These are phyloP conservation scores for Hypericum perforatum DNA, from an alignment of 345 rosid genomes.

Conservation along the genomic window DNA sequence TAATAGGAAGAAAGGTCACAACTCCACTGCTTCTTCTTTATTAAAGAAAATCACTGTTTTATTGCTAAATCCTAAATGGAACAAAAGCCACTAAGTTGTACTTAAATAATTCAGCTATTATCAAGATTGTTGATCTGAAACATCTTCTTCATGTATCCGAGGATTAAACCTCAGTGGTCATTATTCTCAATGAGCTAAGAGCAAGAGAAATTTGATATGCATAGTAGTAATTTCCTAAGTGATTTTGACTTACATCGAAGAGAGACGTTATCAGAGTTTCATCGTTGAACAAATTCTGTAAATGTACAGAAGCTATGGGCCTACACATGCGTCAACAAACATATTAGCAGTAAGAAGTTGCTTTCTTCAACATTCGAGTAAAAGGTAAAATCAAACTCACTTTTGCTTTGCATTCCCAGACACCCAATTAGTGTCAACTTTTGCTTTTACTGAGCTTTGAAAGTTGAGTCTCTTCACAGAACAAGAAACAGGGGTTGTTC, in stretches of 20 bases:
- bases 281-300: constrained; percentile 33
- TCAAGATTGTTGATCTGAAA: too few relatives aligned
- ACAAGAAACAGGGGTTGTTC: constrained; percentile 35
- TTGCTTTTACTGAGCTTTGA: constrained; percentile 34
- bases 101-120: too few relatives aligned
- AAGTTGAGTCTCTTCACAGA: constrained; percentile 34
- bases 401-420: constrained; percentile 27
- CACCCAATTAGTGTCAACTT: constrained; percentile 20
- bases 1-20: too few relatives aligned
- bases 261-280: constrained; percentile 28
- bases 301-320: constrained; percentile 22
- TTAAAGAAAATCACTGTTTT: too few relatives aligned
- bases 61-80: too few relatives aligned
- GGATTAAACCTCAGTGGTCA: too few relatives aligned
- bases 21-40: too few relatives aligned
- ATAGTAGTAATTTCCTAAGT: too few relatives aligned
- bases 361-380: background rate
- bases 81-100: too few relatives aligned
- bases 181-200: too few relatives aligned
- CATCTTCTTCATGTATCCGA: too few relatives aligned
- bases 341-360: background rate
- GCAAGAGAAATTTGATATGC: too few relatives aligned
- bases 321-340: constrained; percentile 5
- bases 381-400: constrained; percentile 16
- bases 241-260: constrained; percentile 30